Evolutionary conservation across 1,284 basidiomycete genomes (phyloP), one percentile per base, ranked within the genome.

Genomic region (Spongispora temasekensis): DNA sequence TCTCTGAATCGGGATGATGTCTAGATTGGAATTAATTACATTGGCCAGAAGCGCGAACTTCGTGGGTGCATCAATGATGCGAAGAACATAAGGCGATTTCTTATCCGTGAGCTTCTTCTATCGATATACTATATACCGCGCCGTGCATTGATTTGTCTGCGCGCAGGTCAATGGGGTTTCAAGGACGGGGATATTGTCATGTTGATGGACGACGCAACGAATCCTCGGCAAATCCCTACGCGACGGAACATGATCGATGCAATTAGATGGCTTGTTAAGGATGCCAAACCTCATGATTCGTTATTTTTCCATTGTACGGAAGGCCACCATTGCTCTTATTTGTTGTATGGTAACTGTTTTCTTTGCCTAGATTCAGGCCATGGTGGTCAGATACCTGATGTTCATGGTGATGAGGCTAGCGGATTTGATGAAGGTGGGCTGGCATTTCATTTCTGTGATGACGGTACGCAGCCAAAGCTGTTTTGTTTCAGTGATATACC

Each of bases 21-120:
- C 7, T 25, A 72, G 88, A 87, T 93, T 64, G 91, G 90, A 0
- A 88, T 95, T 68, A 95, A 95, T 74, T 96, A 95, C 70, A 70
- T 69, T 13, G 89, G 91, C 1, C 83, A 85, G 60, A 67, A 68
- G 1, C 82, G 85, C 57, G 84, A 84, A 65, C 80, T 95, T 9
- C 76, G 79, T 2, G 93, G 94, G 5, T 95, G 94, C 66, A 83
- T 94, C 67, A 95, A 95, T 67, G 94, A 97, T 71, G 90, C 89
- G 12, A 80, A 78, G 64, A 88, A 89, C 65, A 83, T 95, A 52
- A 81, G 83, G 56, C 74, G 80, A 15, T 95, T 93, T 78, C 78
- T 95, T 31, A 84, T 84, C 53, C 76, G 90, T 92, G 63, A 61
- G 88, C 32, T 73, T 19, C 27, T 9, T 35, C 55, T 56, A 25